Base-by-base conservation (phyloP, 2,329 filamentous ascomycete genomes). In the Fusarium subglutinans region DNA sequence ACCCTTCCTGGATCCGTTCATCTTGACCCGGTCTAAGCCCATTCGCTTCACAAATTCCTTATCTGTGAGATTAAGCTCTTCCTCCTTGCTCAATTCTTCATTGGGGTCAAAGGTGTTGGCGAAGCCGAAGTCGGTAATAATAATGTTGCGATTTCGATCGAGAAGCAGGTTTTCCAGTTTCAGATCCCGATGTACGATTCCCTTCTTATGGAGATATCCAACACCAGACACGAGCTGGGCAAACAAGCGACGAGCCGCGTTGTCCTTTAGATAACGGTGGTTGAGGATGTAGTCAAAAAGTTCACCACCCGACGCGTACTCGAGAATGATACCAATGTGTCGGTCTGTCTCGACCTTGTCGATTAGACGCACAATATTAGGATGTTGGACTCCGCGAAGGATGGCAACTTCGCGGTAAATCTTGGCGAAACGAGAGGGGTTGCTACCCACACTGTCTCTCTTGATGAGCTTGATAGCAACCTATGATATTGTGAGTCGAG, bases 91-190 rank as follows among this genome's bases (percentile, higher is more conserved):
- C 44, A 99, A 88, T 81, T 98, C 95, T 80, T 99, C 96, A 41
- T 87, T 85, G 1, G 96, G 90, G 80, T 98, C 93, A 80, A 99
- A 99, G 1, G 95, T 98, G 83, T 99, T 99, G 76, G 96, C 96
- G 81, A 99, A 99, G 24, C 96, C 96, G 83, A 99, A 99, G 84
- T 99, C 96, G 22, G 96, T 99, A 80, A 99, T 99, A 84, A 99
- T 99, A 80, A 99, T 98, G 86, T 99, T 99, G 73, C 95, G 93
- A 81, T 99, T 98, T 72, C 96, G 92, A 83, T 99, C 96, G 58
- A 99, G 88, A 43, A 99, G 88, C 78, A 99, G 83, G 80, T 99
- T 99, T 84, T 99, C 96, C 53, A 99, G 88, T 84, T 99, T 99
- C 75, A 99, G 85, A 84, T 99, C 96, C 79, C 96, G 92, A 82